phyloP scores from a whole-genome alignment of 768 basidiomycete species.

The Clathrus columnatus region DNA sequence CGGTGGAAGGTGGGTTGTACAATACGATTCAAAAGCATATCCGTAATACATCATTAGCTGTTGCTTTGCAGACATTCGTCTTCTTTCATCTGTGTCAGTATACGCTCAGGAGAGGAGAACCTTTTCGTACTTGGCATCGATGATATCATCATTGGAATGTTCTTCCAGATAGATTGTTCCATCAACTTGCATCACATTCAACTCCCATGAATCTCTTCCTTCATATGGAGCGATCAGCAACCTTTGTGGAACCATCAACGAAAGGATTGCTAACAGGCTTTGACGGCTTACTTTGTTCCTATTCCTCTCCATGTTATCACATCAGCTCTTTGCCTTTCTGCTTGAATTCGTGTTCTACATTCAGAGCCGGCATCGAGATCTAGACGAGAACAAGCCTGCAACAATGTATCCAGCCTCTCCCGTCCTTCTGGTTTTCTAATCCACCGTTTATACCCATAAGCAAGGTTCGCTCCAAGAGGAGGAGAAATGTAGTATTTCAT shows the following conservation, averaged over 20 bases:
- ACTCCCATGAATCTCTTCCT: slow-evolving; percentile 65
- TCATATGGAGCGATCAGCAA: slow-evolving; percentile 80
- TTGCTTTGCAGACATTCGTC: slow-evolving; percentile 56
- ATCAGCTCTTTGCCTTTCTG: slow-evolving; percentile 22
- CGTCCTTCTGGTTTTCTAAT: slow-evolving; percentile 53
- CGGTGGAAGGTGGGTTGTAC: slow-evolving; percentile 39
- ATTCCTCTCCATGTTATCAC: slow-evolving; percentile 63
- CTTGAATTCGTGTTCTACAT: slow-evolving; percentile 15
- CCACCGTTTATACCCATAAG: slow-evolving; percentile 69
- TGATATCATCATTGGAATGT: slow-evolving; percentile 47
- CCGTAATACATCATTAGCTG: slow-evolving; percentile 69
- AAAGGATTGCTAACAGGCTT: slow-evolving; percentile 9
- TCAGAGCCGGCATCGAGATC: slow-evolving; percentile 22
- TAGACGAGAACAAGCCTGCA: slow-evolving; percentile 43
- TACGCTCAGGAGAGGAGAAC: background rate
- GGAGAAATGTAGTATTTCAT: slow-evolving; percentile 65
- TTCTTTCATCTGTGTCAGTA: background rate
- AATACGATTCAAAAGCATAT: slow-evolving; percentile 86
- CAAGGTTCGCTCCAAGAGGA: slow-evolving; percentile 54
- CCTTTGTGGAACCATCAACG: slow-evolving; percentile 32
- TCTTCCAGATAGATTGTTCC: slow-evolving; percentile 72
- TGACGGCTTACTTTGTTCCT: slow-evolving; percentile 61
- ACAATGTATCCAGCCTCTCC: slow-evolving; percentile 58
- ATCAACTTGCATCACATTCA: slow-evolving; percentile 73
- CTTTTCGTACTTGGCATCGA: slow-evolving; percentile 53